Evolutionary conservation across 768 basidiomycete species (phyloP).

Genomic region (Neoboletus subvelutipes): DNA sequence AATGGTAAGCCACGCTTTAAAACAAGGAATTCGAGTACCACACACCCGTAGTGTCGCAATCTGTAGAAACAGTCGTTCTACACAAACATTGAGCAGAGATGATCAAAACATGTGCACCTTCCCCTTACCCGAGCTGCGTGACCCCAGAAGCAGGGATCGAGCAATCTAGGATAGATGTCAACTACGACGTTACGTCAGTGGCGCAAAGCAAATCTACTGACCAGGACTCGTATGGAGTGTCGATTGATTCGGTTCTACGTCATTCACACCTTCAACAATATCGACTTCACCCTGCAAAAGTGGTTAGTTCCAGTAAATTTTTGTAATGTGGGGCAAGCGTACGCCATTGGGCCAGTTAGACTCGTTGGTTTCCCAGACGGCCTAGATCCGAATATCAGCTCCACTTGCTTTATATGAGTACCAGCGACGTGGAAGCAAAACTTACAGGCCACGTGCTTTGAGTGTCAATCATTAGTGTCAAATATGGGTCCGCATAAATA

Average conservation of each 20-base stretch:
- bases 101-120: no score
- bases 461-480: neutral
- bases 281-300: slow-evolving; percentile 30
- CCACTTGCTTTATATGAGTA: slow-evolving; percentile 5
- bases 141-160: slow-evolving; percentile 26
- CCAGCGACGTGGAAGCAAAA: neutral
- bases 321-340: neutral
- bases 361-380: slow-evolving; percentile 29
- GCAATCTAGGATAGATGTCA: slow-evolving; percentile 20
- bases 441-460: slow-evolving; percentile 39
- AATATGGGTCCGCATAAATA: neutral
- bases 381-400: slow-evolving; percentile 18
- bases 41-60: slow-evolving; percentile 27
- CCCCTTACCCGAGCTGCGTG: slow-evolving; percentile 26
- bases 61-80: slow-evolving; percentile 22
- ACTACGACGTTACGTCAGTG: neutral
- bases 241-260: slow-evolving; percentile 48
- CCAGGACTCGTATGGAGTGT: slow-evolving; percentile 58
- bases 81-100: neutral
- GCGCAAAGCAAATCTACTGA: slow-evolving; percentile 16
- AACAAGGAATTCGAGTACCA: neutral
- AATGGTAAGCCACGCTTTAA: neutral
- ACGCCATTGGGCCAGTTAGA: slow-evolving; percentile 29
- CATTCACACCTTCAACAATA: slow-evolving; percentile 47
- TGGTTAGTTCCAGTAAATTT: neutral